Evolutionary conservation across 768 basidiomycete species (phyloP).

Genomic region (Tulasnella sp.): DNA sequence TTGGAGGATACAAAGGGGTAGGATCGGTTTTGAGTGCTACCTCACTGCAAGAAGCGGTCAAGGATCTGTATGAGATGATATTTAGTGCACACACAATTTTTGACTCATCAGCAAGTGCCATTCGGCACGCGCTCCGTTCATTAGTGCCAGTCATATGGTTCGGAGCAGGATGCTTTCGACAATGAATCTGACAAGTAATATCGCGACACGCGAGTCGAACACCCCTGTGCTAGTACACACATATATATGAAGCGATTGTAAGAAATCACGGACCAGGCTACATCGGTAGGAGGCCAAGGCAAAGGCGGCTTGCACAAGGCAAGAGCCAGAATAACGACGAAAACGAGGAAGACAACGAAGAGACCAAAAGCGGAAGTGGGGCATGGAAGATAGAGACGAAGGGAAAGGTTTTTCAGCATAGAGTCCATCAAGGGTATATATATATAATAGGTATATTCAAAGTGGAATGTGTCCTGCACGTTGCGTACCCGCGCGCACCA

Average conservation of each 20-base stretch:
- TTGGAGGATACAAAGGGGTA: too few species aligned
- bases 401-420: background rate
- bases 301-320: background rate
- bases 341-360: background rate
- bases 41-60: too few species aligned
- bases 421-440: background rate
- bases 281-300: background rate
- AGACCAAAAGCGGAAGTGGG: background rate
- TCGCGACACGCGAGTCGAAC: too few species aligned
- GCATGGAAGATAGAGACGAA: background rate
- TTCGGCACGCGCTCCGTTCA: too few species aligned
- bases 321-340: background rate
- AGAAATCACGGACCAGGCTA: background rate
- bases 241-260: background rate
- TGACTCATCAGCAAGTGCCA: too few species aligned
- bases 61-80: too few species aligned
- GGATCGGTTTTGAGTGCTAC: too few species aligned
- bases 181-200: too few species aligned
- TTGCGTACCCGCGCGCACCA: background rate
- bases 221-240: background rate
- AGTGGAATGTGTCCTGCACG: background rate
- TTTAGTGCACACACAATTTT: too few species aligned
- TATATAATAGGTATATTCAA: background rate
- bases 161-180: too few species aligned
- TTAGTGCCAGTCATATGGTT: too few species aligned